Evolutionary conservation across 2,329 filamentous ascomycete species (phyloP), one percentile per base, ranked within the genome.

Genomic region (Dothidotthia symphoricarpi): DNA sequence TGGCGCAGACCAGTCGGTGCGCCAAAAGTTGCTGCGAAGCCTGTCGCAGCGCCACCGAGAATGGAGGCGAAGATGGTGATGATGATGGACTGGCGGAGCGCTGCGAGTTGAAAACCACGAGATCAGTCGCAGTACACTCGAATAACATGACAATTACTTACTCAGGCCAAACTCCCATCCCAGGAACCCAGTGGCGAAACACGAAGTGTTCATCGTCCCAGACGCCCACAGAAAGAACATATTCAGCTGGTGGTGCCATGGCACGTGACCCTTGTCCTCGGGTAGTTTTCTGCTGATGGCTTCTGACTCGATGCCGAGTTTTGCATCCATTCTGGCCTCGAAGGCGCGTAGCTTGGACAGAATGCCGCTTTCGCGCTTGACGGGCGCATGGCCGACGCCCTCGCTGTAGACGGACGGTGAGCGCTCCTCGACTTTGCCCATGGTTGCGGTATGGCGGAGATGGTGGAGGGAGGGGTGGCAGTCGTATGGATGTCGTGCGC

Each of bases 81-180:
- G 30, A 67, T 53, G 36, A 69, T 57, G n/a, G 64, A 66, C 54
- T 75, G 70, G 15, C 57, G 63, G 17, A 77, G 59, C 16, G 64
- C 49, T 51, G 16, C 9, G 28, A n/a, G n/a, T n/a, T n/a, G n/a
- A n/a, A n/a, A n/a, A n/a, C n/a, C n/a, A n/a, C n/a, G n/a, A n/a
- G n/a, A n/a, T n/a, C n/a, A n/a, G n/a, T n/a, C n/a, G n/a, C n/a
- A n/a, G n/a, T n/a, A n/a, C n/a, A n/a, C n/a, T n/a, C n/a, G n/a
- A n/a, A n/a, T n/a, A n/a, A n/a, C n/a, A n/a, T n/a, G n/a, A n/a
- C n/a, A 19, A 11, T 15, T 24, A 34, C 51, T 54, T 49, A 54
- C 51, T 65, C 28, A 77, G 55, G 2, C 71, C 72, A 41, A 75
- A 75, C 42, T 73, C 67, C 39, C 69, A 70, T 4, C 74, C 74